phyloP scores from a whole-genome alignment of 2,329 filamentous ascomycete species.

The Pyrenochaeta sp. region DNA sequence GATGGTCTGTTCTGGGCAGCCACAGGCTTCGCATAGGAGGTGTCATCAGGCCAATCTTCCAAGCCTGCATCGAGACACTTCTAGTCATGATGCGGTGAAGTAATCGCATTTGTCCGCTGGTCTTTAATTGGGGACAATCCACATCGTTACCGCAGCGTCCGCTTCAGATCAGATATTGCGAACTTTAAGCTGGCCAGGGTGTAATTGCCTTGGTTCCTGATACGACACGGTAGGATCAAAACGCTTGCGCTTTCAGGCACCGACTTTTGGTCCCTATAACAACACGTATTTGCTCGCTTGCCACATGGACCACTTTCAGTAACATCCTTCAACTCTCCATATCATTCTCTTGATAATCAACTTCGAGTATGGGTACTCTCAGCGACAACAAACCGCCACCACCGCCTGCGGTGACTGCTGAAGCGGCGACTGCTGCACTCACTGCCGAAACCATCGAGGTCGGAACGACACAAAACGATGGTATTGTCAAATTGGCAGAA shows the following conservation, averaged over 20 bases:
- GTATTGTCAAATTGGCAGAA: conserved; percentile 4
- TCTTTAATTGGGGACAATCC: background rate
- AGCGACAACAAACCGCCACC: conserved; percentile 2
- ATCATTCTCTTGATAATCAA: background rate
- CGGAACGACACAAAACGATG: conserved; percentile 11
- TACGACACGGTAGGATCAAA: background rate
- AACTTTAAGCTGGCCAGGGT: background rate
- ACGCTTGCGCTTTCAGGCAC: conserved; percentile 10
- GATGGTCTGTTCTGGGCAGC: background rate
- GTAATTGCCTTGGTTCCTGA: background rate
- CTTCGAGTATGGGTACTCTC: conserved; percentile 1
- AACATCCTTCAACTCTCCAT: background rate
- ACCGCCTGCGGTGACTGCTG: conserved; percentile 6
- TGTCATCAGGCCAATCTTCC: background rate
- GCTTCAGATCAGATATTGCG: background rate
- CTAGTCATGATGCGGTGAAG: background rate
- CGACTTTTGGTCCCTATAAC: conserved; percentile 8
- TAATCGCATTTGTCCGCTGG: background rate
- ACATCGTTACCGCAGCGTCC: background rate
- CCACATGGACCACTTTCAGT: background rate
- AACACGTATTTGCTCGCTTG: background rate
- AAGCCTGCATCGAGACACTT: background rate
- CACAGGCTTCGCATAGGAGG: background rate
- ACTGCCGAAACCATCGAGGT: conserved; percentile 7
- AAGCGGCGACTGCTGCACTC: conserved; percentile 6